Base-by-base conservation (phyloP, 176 grass and related monocot species). In the Thalia dealbata region DNA sequence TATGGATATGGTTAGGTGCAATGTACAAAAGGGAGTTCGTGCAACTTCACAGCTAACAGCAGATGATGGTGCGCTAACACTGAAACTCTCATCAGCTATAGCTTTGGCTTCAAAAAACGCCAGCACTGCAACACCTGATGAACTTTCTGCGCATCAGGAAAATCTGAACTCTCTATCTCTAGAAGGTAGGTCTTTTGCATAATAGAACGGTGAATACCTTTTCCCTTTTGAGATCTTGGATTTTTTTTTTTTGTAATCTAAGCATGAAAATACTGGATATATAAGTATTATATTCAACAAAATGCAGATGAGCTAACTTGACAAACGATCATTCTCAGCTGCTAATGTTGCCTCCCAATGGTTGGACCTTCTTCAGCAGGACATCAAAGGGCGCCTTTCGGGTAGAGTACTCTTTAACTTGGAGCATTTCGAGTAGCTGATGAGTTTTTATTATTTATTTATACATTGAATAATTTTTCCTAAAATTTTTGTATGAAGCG, bases 381-480 rank as follows among this genome's bases (percentile, higher is more conserved):
- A 99, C 62, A 91, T 99, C 70, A 83, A 91, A 85, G 95, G 95
- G 28, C 87, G 95, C 60, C 90, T 93, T 77, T 84, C 89, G 84
- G 95, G 95, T 99, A 86, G 74, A 62, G 52, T 22, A 81, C 62
- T 66, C 51, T 61, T 46, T 81, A 32, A 18, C 25, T 14, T 11
- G n/a, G 29, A 72, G 25, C 7, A 16, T 29, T 26, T 82, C 55
- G 70, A 80, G 78, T 86, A 88, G 87, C 7, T 30, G 14, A 21
- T 30, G 27, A 66, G 14, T 66, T 21, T 7, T 28, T 10, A 88
- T 85, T 82, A 79, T 88, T 42, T 88, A 29, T 10, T 28, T 32
- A 29, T 72, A 30, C 7, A 52, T 54, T n/a, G 2, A 4, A 51
- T 8, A 9, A 10, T 69, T 18, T 22, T 43, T 50, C n/a, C n/a